A percentile compares a stretch with the other conserved stretches of the same genome.
Conservation (phyloP, 2,329 filamentous ascomycete species). For the Aspergillaceae sp. region DNA sequence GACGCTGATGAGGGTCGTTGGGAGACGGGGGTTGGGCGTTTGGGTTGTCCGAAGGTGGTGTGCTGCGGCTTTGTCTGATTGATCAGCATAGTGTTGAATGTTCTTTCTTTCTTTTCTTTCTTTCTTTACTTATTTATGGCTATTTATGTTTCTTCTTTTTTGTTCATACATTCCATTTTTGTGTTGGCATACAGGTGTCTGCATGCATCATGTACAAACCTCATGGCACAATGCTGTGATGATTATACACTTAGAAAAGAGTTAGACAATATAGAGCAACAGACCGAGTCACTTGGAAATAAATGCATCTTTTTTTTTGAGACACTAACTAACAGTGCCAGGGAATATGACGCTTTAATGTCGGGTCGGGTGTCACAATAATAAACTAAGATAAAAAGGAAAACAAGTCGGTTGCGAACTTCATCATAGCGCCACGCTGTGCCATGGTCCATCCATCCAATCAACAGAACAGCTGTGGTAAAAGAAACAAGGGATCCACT, state of each 20-base stretch:
- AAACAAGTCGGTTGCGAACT: neutral
- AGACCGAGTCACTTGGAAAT: too few species aligned
- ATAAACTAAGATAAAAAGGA: neutral
- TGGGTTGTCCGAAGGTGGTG: constrained; percentile 36
- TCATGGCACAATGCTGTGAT: too few species aligned
- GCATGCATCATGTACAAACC: too few species aligned
- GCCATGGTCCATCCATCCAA: neutral
- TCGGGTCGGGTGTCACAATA: too few species aligned
- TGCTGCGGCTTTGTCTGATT: constrained; percentile 2
- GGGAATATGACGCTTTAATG: too few species aligned
- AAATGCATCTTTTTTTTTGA: too few species aligned
- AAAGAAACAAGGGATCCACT: constrained; percentile 7
- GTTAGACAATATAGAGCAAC: too few species aligned
- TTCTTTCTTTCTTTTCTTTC: constrained; percentile 3
- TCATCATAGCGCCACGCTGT: neutral
- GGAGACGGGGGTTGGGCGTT: constrained; percentile 41
- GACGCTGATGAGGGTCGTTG: constrained; percentile 39
- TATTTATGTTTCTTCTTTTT: too few species aligned
- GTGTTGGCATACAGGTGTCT: too few species aligned
- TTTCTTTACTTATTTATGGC: neutral
- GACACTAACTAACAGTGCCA: too few species aligned
- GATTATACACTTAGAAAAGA: too few species aligned
- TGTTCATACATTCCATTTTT: too few species aligned
- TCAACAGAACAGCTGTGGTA: constrained; percentile 1
- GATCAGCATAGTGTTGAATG: neutral